phyloP scores from a whole-genome alignment of 2,329 filamentous ascomycete genomes.

The Scolecobasidium constrictum region DNA sequence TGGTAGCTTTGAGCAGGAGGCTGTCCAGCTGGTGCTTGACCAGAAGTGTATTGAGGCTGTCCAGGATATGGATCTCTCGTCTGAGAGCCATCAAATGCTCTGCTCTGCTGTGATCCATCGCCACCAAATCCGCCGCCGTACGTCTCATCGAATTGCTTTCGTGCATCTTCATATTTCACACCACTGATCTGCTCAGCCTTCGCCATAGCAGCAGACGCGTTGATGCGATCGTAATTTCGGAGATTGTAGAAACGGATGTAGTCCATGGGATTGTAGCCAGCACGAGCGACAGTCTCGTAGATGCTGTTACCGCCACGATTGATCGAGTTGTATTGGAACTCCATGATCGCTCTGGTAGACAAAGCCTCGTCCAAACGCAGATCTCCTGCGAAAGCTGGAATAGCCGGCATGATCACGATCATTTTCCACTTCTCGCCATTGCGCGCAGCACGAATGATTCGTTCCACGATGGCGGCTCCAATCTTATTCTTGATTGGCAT shows the following conservation, averaged over 20 bases:
- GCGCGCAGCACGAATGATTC: constrained; percentile 59
- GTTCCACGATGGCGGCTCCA: constrained; percentile 66
- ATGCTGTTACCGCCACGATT: constrained; percentile 68
- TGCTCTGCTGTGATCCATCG: not conserved
- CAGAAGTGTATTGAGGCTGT: not conserved
- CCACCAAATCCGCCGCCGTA: constrained; percentile 26
- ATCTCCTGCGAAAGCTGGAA: constrained; percentile 76
- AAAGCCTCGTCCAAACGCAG: constrained; percentile 61
- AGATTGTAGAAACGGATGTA: constrained; percentile 83
- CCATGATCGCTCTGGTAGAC: constrained; percentile 76
- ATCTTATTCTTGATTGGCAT: constrained; percentile 67
- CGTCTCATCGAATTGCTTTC: constrained; percentile 50
- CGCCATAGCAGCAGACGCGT: constrained; percentile 52
- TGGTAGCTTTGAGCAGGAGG: constrained; percentile 12
- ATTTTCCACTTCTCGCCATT: constrained; percentile 59
- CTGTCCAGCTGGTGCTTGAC: constrained; percentile 3
- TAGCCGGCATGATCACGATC: constrained; percentile 66
- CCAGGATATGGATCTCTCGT: not conserved
- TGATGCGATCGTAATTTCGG: constrained; percentile 75
- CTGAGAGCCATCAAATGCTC: constrained; percentile 1
- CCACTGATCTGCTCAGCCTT: constrained; percentile 52
- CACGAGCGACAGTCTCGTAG: constrained; percentile 55
- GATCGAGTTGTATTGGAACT: constrained; percentile 75
- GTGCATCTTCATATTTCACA: constrained; percentile 56
- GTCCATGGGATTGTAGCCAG: constrained; percentile 57